A percentile compares a stretch with the other conserved stretches of the same genome.
phyloP scores from a whole-genome alignment of 345 rosid species.

The Atalantia buxifolia region DNA sequence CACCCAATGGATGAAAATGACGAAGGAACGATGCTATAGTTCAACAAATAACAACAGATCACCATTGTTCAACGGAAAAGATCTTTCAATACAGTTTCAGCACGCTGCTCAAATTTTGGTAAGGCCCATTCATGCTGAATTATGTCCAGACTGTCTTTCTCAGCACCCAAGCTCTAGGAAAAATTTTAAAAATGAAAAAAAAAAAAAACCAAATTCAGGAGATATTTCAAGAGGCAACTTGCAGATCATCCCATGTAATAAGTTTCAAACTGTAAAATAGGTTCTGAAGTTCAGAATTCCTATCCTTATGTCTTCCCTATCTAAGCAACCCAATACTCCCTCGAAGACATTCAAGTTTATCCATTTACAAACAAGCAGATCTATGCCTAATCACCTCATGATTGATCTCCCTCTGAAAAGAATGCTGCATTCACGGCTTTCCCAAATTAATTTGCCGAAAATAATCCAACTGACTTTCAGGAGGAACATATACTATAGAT shows the following conservation, averaged over 20 bases:
- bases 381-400: not conserved
- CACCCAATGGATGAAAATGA: not conserved
- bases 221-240: not conserved
- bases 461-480: not conserved
- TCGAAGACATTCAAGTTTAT: not conserved
- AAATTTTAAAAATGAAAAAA: too few species aligned
- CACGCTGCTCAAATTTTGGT: slow-evolving; percentile 91
- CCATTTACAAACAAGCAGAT: not conserved
- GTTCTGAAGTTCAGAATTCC: not conserved
- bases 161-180: slow-evolving; percentile 76
- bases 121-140: slow-evolving; percentile 75
- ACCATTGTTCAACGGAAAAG: slow-evolving; percentile 42
- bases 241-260: not conserved
- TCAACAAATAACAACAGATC: slow-evolving; percentile 3
- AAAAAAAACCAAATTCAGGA: not conserved
- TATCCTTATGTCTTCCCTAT: not conserved
- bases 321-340: not conserved
- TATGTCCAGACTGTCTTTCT: slow-evolving; percentile 78
- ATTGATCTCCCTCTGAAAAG: not conserved
- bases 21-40: not conserved
- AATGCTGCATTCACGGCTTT: not conserved
- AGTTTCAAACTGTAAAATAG: not conserved
- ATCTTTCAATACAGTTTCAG: slow-evolving; percentile 78
- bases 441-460: not conserved
- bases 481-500: not conserved